Evolutionary conservation across 805 yeast species (phyloP), one percentile per base, ranked within the genome.

Genomic region (Isabelozyma pseudorhagii): DNA sequence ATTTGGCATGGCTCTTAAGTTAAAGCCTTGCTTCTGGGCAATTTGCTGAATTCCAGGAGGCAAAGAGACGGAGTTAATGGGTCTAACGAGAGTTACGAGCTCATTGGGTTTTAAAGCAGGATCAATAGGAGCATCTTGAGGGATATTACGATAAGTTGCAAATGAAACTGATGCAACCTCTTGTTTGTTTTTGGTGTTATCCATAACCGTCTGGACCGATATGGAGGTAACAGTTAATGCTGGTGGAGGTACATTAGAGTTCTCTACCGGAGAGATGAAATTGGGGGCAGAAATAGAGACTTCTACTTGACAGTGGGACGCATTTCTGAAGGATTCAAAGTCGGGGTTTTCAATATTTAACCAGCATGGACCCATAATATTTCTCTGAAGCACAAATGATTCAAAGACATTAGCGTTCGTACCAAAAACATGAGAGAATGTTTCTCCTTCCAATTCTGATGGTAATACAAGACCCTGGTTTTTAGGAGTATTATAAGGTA

Each of bases 331-430:
- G 0, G 81, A 65, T 21, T 66, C 63, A 57, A 87, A 86, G 53
- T 85, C 83, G 45, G 85, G 86, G 46, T 80, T 77, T 41, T 77
- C 73, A 46, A 94, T 75, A 45, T 87, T 87, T 46, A 94, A 72
- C 99, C 99, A 94, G 65, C 98, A 91, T 3, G 99, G 99, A 8
- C 99, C 99, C 97, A 90, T 92, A 42, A 94, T 78, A 57, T 86
- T 84, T 57, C 88, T 78, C 64, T 85, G 89, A 25, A 92, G 59
- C 9, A 90, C 94, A 67, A 94, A 90, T 10, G 89, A 78, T 71
- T 94, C 99, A 64, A 94, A 91, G 21, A 89, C 73, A 48, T 78
- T 78, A 3, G 94, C 67, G 51, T 76, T 81, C 3, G 89, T 76
- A 45, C 98, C 98, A 70, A 91, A 90, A 2, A 90, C 89, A 50